Percentiles rank a stretch among this genome's conserved stretches.
phyloP scores from a whole-genome alignment of 2,329 filamentous ascomycete species.

The Pestalotiopsis sp. region DNA sequence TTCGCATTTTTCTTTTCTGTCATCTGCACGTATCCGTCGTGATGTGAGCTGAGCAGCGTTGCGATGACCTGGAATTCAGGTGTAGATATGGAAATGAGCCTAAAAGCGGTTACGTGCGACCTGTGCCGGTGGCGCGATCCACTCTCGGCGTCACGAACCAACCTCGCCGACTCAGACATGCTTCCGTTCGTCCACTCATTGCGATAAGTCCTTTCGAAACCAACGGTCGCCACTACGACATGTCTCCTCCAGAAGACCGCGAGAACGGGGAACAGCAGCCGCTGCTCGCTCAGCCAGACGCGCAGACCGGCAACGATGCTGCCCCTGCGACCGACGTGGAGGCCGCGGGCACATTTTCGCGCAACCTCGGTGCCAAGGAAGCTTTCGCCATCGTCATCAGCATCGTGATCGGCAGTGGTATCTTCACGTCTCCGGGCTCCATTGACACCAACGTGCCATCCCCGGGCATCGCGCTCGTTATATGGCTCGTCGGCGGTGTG shows the following conservation, averaged over 20 bases:
- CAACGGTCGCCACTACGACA: neutral
- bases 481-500: conserved; percentile 65
- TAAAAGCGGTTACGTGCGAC: neutral
- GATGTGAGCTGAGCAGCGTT: neutral
- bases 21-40: neutral
- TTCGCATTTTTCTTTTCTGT: neutral
- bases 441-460: conserved; percentile 67
- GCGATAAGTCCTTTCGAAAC: neutral
- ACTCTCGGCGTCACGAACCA: neutral
- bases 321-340: conserved; percentile 53
- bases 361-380: conserved; percentile 32
- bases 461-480: conserved; percentile 57
- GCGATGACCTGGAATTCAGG: neutral
- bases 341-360: conserved; percentile 28
- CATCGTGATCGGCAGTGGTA: conserved; percentile 66
- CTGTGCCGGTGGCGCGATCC: neutral
- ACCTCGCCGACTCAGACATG: neutral
- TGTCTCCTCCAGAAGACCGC: neutral
- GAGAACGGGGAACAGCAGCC: conserved; percentile 6
- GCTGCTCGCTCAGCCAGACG: neutral
- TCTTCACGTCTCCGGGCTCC: conserved; percentile 66
- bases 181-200: neutral
- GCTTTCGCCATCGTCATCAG: conserved; percentile 63
- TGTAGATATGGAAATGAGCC: neutral
- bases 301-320: neutral